These are phyloP conservation scores for Myriosclerotinia scirpicola DNA, from an alignment of 2,329 filamentous ascomycete genomes.

Conservation along the genomic window DNA sequence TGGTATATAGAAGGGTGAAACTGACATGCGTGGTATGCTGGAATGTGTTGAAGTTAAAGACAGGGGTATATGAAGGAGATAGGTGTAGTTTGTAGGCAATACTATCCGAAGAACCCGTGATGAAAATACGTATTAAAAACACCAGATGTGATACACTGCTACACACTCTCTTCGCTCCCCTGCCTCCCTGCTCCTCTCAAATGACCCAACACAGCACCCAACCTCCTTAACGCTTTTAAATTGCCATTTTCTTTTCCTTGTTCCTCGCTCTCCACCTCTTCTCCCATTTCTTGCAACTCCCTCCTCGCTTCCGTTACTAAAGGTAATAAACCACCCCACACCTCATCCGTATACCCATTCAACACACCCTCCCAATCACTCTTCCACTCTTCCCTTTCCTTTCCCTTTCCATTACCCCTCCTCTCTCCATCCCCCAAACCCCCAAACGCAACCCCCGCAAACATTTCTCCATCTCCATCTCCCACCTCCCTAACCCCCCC, in stretches of 20 bases:
- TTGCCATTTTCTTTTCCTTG: slow-evolving; percentile 20
- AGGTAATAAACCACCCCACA: slow-evolving; percentile 64
- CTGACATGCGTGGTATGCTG: too few relatives aligned
- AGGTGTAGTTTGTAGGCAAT: too few relatives aligned
- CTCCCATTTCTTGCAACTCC: slow-evolving; percentile 50
- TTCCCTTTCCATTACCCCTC: background rate
- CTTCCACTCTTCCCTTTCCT: slow-evolving; percentile 28
- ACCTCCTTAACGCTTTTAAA: slow-evolving; percentile 30
- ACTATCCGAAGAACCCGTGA: too few relatives aligned
- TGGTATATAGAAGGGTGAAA: too few relatives aligned
- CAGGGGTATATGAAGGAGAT: too few relatives aligned
- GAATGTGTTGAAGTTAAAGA: too few relatives aligned
- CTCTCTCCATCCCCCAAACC: background rate
- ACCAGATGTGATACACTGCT: too few relatives aligned
- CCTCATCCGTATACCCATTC: slow-evolving; percentile 60
- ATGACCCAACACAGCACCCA: slow-evolving; percentile 34
- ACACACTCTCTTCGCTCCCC: too few relatives aligned
- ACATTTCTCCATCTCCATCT: too few relatives aligned
- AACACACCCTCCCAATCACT: slow-evolving; percentile 54
- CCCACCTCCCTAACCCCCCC: background rate
- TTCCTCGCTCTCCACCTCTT: background rate
- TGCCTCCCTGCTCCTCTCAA: slow-evolving; percentile 4
- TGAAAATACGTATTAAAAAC: too few relatives aligned
- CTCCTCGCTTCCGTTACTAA: slow-evolving; percentile 56
- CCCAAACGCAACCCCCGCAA: background rate